Evolutionary conservation across 2,329 filamentous ascomycete genomes (phyloP), one percentile per base, ranked within the genome.

Genomic region (Sporothrix inflata): DNA sequence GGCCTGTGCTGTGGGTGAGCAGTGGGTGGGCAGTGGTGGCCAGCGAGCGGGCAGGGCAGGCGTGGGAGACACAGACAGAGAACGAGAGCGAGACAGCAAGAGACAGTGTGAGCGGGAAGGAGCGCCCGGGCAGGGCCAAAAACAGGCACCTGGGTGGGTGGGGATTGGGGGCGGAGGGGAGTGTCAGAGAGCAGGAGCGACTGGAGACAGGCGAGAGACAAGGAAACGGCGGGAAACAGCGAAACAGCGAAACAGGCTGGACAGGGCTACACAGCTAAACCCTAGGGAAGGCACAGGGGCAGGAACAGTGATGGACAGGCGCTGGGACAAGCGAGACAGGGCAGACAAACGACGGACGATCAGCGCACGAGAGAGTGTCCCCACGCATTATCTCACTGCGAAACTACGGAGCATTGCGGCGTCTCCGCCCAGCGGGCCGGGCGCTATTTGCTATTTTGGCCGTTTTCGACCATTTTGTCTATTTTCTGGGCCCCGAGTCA

Each of bases 81-180:
- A 55, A 12, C 16, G 47, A 27, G 24, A 30, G 51, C 38, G 42
- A 4, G 16, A 21, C 27, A 60, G 53, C 2, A 19, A 49, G 21
- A 24, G 63, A 61, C 47, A 65, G 61, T 57, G 70, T 67, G 60
- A 49, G 70, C 51, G 63, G 63, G 51, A 67, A 68, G 61, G 61
- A 71, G 70, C 61, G 70, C 19, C 19, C 38, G 34, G 49, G 24
- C 49, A 55, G 42, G 49, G 61, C 19, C 47, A 57, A 67, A 27
- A 67, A 57, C 47, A 71, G 61, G 38, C 45, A 42, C 30, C 24
- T 66, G 60, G 60, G 47, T 47, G 47, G 47, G 60, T 67, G 70
- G 61, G 24, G 34, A 71, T n/a, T 51, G 61, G 61, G 38, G 53
- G 38, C 34, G 38, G 30, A 45, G 21, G 21, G 60, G 27, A 34